Evolutionary conservation across 306 rosid genomes (phyloP).

Genomic region (Echinosophora koreensis): DNA sequence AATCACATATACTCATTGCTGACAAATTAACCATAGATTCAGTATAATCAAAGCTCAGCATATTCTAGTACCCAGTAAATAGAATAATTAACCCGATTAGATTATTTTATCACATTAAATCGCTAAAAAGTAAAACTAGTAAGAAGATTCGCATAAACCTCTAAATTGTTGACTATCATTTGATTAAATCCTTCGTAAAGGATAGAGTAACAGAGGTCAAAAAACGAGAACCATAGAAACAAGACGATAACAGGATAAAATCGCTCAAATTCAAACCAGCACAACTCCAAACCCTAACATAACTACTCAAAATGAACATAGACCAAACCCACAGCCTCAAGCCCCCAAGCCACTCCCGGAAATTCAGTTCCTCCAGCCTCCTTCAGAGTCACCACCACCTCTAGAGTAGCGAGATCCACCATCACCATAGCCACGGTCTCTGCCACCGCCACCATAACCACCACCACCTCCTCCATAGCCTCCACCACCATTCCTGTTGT

Average conservation of each 20-base stretch:
- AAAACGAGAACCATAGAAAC: conserved; percentile 38
- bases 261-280: neutral
- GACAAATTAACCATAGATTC: too few relatives aligned
- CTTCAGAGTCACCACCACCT: conserved; percentile 58
- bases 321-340: neutral
- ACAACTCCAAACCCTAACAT: neutral
- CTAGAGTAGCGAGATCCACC: conserved; percentile 59
- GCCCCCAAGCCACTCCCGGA: neutral
- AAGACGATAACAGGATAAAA: neutral
- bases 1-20: too few relatives aligned
- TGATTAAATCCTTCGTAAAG: conserved; percentile 17
- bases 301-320: neutral
- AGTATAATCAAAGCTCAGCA: too few relatives aligned
- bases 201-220: conserved; percentile 42
- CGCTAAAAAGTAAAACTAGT: too few relatives aligned
- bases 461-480: conserved; percentile 20
- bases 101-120: too few relatives aligned
- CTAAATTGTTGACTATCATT: conserved; percentile 15
- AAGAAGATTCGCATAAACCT: neutral
- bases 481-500: neutral
- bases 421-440: conserved; percentile 42
- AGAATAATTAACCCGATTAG: too few relatives aligned
- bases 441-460: conserved; percentile 5
- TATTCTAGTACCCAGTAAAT: too few relatives aligned
- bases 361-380: conserved; percentile 68